Conservation (phyloP, 495 filamentous ascomycete species). For the Stereocaulon alpinum region DNA sequence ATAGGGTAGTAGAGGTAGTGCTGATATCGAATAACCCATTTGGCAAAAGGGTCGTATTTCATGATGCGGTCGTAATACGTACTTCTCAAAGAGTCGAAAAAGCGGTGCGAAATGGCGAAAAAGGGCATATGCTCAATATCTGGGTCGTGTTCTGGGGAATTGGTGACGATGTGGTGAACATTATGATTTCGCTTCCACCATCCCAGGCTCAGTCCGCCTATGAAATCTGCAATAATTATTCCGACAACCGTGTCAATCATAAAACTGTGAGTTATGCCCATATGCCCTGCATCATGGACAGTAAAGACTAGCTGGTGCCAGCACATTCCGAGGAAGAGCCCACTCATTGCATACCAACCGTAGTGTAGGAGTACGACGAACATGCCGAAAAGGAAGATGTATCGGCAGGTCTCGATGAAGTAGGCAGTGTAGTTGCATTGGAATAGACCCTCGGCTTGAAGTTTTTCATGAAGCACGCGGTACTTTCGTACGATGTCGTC, state of each 20-base stretch:
- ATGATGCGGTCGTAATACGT: conserved; percentile 86
- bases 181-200: conserved; percentile 99
- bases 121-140: conserved; percentile 97
- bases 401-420: conserved; percentile 63
- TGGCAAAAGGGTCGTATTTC: conserved; percentile 69
- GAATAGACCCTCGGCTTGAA: conserved; percentile 68
- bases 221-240: conserved; percentile 81
- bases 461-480: conserved; percentile 56
- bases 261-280: conserved; percentile 91
- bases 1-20: conserved; percentile 82
- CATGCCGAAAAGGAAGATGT: conserved; percentile 55
- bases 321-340: conserved; percentile 67
- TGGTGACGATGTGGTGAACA: conserved; percentile 96
- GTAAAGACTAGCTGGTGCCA: conserved; percentile 97
- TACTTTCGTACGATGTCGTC: conserved; percentile 72
- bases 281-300: conserved; percentile 93
- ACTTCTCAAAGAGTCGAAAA: conserved; percentile 64
- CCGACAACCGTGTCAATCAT: conserved; percentile 73
- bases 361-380: conserved; percentile 54
- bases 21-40: conserved; percentile 62
- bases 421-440: conserved; percentile 81
- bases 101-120: conserved; percentile 83
- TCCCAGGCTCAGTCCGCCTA: conserved; percentile 80
- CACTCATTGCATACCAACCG: conserved; percentile 67
- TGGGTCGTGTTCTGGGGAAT: conserved; percentile 91